These are phyloP conservation scores for Actinomucor elegans DNA, from an alignment of 371 early-diverging fungal species.

Conservation along the genomic window DNA sequence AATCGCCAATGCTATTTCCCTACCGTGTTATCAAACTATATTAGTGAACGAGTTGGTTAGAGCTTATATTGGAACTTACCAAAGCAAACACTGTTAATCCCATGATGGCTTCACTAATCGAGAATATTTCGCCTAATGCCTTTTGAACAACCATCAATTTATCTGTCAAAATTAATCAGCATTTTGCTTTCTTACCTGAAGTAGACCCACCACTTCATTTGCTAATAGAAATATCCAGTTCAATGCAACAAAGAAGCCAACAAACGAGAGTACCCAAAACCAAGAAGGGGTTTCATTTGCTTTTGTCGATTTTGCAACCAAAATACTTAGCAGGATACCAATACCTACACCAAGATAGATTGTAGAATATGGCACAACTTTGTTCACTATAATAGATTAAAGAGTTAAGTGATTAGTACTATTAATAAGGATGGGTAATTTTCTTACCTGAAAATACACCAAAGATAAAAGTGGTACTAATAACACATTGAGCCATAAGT, in stretches of 20 bases:
- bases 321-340: slow-evolving; percentile 19
- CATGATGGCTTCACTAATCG: slow-evolving; percentile 79
- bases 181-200: too few species aligned
- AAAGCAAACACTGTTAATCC: slow-evolving; percentile 84
- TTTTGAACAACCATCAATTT: slow-evolving; percentile 80
- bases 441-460: slow-evolving; percentile 32
- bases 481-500: slow-evolving; percentile 38
- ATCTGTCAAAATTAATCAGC: slow-evolving; percentile 72
- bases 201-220: slow-evolving; percentile 77
- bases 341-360: slow-evolving; percentile 22
- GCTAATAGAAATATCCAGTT: slow-evolving; percentile 82
- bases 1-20: slow-evolving; percentile 85
- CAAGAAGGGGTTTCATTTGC: slow-evolving; percentile 35
- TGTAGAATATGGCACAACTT: slow-evolving; percentile 13
- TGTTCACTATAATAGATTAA: slow-evolving; percentile 20
- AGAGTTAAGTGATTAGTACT: background rate
- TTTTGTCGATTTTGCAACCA: slow-evolving; percentile 22
- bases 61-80: slow-evolving; percentile 48
- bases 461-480: slow-evolving; percentile 35
- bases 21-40: too few species aligned
- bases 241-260: slow-evolving; percentile 72
- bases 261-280: slow-evolving; percentile 55
- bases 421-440: background rate
- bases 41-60: too few species aligned
- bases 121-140: slow-evolving; percentile 72